phyloP scores from a whole-genome alignment of 441 rosid genomes.

The Jatropha multifida region DNA sequence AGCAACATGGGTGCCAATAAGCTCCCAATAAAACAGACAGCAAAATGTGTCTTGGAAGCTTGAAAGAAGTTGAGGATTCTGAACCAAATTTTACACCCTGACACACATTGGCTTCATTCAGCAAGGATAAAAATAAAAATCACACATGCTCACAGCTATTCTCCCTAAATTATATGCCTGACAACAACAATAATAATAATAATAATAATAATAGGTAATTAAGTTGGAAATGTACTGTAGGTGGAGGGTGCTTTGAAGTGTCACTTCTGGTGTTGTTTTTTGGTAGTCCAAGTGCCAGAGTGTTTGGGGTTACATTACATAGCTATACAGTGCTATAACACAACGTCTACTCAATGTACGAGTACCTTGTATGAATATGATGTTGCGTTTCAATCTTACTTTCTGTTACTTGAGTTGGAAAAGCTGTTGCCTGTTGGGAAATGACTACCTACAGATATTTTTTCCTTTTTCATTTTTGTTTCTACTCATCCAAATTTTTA shows the following conservation, averaged over 20 bases:
- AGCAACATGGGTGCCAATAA: too few species aligned
- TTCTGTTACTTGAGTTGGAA: not conserved
- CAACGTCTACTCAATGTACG: conserved; percentile 1
- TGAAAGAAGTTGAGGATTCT: not conserved
- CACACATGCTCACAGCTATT: conserved; percentile 2
- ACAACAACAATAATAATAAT: not conserved
- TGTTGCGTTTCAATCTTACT: not conserved
- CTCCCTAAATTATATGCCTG: conserved; percentile 2
- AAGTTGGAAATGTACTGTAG: too few species aligned
- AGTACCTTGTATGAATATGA: not conserved
- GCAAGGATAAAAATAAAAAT: not conserved
- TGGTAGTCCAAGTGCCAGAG: too few species aligned
- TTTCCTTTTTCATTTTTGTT: not conserved
- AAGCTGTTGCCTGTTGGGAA: not conserved
- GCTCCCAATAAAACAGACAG: not conserved
- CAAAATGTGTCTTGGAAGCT: not conserved
- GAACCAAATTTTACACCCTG: not conserved
- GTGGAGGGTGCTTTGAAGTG: too few species aligned
- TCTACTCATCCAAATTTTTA: too few species aligned
- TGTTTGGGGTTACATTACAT: too few species aligned
- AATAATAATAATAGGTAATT: not conserved
- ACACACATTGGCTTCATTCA: conserved; percentile 4
- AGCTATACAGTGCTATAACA: not conserved
- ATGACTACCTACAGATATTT: conserved; percentile 1
- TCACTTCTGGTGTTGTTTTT: not conserved